A percentile compares a stretch with the other conserved stretches of the same genome.
phyloP scores from a whole-genome alignment of 2,329 filamentous ascomycete genomes.

The Periconia sp. region DNA sequence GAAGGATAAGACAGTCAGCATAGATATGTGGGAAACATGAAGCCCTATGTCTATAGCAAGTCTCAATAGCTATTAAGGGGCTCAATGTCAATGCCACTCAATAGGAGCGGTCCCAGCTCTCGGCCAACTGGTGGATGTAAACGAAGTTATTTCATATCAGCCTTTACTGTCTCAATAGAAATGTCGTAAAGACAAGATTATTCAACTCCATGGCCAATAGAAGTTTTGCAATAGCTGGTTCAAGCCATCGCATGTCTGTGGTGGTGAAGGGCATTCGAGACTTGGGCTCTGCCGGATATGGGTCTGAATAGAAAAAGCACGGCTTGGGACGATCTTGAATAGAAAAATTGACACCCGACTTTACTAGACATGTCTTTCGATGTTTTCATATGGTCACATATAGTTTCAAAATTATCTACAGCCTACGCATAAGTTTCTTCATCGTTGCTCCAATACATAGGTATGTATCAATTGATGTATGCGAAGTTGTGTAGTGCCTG shows the following conservation, averaged over 20 bases:
- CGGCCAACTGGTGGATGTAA: neutral
- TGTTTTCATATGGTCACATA: neutral
- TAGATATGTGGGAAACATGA: neutral
- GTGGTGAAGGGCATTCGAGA: constrained; percentile 15
- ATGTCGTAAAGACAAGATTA: constrained; percentile 7
- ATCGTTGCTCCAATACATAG: too few species aligned
- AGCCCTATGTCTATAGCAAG: constrained; percentile 4
- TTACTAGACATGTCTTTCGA: constrained; percentile 17
- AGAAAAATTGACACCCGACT: constrained; percentile 12
- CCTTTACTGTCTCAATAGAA: neutral
- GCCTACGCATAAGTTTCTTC: neutral
- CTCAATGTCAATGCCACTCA: constrained; percentile 10
- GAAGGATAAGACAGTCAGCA: neutral
- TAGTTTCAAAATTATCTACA: neutral
- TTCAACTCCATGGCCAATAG: constrained; percentile 5
- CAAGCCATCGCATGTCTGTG: neutral
- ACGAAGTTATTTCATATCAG: neutral
- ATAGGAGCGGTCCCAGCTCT: constrained; percentile 1
- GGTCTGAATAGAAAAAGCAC: constrained; percentile 36
- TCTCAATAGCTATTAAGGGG: neutral
- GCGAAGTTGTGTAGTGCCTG: too few species aligned
- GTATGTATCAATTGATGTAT: too few species aligned
- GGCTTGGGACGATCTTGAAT: constrained; percentile 19
- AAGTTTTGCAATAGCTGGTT: neutral
- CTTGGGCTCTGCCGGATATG: constrained; percentile 22